phyloP scores from a whole-genome alignment of 2,329 filamentous ascomycete species.

The Neofusicoccum ribis region DNA sequence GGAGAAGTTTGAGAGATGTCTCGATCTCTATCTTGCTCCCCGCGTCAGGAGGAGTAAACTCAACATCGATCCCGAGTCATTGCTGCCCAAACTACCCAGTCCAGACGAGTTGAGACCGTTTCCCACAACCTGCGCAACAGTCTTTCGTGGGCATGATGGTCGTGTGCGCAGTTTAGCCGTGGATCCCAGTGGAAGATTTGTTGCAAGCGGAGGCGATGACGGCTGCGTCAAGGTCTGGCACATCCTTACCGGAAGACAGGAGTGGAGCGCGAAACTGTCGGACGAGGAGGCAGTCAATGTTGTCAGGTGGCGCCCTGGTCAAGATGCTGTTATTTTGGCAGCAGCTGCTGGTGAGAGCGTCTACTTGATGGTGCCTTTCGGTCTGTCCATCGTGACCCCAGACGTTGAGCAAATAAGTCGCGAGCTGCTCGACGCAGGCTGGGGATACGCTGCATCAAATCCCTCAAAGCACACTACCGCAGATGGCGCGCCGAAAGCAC shows the following conservation, averaged over 20 bases:
- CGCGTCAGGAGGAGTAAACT: conserved; percentile 88
- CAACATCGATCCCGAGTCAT: conserved; percentile 91
- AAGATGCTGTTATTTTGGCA: conserved; percentile 77
- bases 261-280: conserved; percentile 80
- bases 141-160: conserved; percentile 86
- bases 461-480: conserved; percentile 56
- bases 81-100: conserved; percentile 88
- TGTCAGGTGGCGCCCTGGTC: conserved; percentile 85
- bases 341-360: conserved; percentile 83
- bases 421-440: conserved; percentile 81
- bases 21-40: conserved; percentile 94
- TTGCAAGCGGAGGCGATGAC: conserved; percentile 93
- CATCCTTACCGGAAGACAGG: conserved; percentile 77
- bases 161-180: conserved; percentile 82
- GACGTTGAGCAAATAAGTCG: conserved; percentile 73
- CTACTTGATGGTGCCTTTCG: conserved; percentile 72
- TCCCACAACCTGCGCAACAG: conserved; percentile 82
- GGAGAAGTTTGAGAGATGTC: conserved; percentile 91
- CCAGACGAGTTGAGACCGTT: conserved; percentile 94
- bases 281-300: conserved; percentile 77
- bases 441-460: conserved; percentile 73
- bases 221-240: conserved; percentile 91
- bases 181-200: conserved; percentile 79
- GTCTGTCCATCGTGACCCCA: conserved; percentile 64
- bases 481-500: conserved; percentile 66